Evolutionary conservation across 2,329 filamentous ascomycete genomes (phyloP), one percentile per base, ranked within the genome.

Genomic region (Diaporthe capsici): DNA sequence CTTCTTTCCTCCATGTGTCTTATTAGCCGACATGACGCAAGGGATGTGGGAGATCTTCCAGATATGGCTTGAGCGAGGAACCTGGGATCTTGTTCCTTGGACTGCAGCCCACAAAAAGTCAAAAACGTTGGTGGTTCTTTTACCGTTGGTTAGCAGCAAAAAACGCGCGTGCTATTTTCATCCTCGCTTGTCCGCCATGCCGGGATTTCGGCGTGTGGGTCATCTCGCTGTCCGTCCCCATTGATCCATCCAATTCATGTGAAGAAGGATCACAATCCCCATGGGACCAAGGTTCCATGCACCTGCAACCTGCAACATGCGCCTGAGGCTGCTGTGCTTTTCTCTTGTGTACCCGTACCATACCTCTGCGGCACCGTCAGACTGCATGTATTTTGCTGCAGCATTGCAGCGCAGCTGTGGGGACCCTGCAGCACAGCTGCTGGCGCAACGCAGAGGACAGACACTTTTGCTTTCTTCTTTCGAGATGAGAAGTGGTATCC

Each of bases 111-210:
- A 61, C 37, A 44, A 61, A 37, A 60, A 28, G 10, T 10, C 49
- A 25, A 13, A 25, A n/a, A n/a, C 22, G 49, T 25, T 17, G 13
- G 25, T 57, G 25, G 51, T 28, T 53, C 25, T 53, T 28, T 15
- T 17, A n/a, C 49, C 13, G 17, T 58, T 58, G 57, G 22, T 39
- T 51, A 13, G 20, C 17, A 17, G 44, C 9, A 51, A 39, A 12
- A 34, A 60, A 39, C 60, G 39, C 39, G 60, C 25, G 61, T 76
- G 72, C 75, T 76, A 76, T 76, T 76, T 75, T 61, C 53, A 71
- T 76, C 67, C 67, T 57, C 75, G 60, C 67, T 57, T 71, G 39
- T 31, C 70, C 74, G 55, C 28, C 25, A 42, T 61, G 51, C 61
- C 74, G 74, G 74, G 72, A 60, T 68, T 25, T 60, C 60, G 39